A percentile compares a stretch with the other conserved stretches of the same genome.
Evolutionary conservation across 2,329 filamentous ascomycete genomes (phyloP).

Genomic region (Fusarium sp.): DNA sequence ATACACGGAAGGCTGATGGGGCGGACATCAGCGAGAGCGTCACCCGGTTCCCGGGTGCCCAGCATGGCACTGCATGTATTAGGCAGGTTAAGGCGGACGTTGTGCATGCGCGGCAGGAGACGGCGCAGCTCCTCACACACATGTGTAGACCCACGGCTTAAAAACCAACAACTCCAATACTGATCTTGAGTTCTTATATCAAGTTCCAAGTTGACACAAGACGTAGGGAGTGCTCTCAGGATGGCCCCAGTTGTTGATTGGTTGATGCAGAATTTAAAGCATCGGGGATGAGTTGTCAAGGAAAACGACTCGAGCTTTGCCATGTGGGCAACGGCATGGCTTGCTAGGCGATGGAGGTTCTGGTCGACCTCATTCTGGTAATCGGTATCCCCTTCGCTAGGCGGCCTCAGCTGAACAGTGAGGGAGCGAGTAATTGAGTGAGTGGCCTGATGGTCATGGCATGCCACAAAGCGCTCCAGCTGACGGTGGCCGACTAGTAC

Average conservation of each 20-base stretch:
- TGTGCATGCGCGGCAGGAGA: neutral
- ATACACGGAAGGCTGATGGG: neutral
- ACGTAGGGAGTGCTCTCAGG: neutral
- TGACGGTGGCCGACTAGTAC: neutral
- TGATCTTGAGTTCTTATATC: neutral
- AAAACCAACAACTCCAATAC: neutral
- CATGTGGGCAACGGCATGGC: neutral
- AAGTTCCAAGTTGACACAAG: conserved; percentile 12
- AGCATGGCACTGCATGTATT: conserved; percentile 9
- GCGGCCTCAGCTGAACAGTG: neutral
- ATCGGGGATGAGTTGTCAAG: neutral
- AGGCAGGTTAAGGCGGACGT: conserved; percentile 4
- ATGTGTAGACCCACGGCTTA: neutral
- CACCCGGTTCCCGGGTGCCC: neutral
- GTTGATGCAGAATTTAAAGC: neutral
- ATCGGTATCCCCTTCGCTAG: neutral
- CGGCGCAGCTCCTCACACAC: conserved; percentile 1
- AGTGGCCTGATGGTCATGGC: neutral
- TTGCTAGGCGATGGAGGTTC: neutral
- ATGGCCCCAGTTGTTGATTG: neutral
- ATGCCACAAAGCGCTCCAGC: neutral
- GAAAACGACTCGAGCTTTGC: neutral
- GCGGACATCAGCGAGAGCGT: neutral
- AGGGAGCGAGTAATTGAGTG: neutral
- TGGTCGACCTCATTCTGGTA: neutral